Percentiles rank a stretch among this genome's conserved stretches.
Evolutionary conservation across 305 asterid genomes (phyloP).

Genomic region (Fraxinus paxiana): DNA sequence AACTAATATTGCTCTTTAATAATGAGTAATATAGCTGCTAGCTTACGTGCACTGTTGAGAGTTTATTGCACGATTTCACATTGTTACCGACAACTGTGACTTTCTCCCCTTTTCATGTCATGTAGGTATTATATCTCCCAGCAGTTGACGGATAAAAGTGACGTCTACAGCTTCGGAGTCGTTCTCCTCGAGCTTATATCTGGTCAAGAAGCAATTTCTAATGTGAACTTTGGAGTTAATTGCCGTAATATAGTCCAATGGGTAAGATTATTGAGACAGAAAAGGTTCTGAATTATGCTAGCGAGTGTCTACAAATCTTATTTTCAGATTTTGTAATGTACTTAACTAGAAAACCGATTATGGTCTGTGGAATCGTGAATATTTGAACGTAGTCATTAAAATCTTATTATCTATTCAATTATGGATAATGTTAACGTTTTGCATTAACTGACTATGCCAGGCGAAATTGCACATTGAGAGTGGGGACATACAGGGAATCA

Average conservation of each 20-base stretch:
- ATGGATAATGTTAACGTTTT: not conserved
- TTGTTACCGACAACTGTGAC: not conserved
- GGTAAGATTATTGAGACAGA: conserved; percentile 45
- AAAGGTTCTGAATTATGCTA: not conserved
- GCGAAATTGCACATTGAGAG: conserved; percentile 87
- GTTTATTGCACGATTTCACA: not conserved
- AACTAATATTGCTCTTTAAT: not conserved
- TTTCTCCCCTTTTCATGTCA: not conserved
- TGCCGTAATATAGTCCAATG: conserved; percentile 94
- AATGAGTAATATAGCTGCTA: not conserved
- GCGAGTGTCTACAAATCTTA: not conserved
- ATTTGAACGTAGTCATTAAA: not conserved
- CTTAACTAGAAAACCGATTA: not conserved
- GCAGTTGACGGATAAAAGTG: conserved; percentile 95
- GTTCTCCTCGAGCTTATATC: conserved; percentile 91
- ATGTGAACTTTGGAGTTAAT: conserved; percentile 73
- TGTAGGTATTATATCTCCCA: conserved; percentile 93
- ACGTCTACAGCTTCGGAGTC: conserved; percentile 90
- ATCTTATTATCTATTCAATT: not conserved
- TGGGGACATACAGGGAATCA: conserved; percentile 91
- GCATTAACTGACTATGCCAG: conserved; percentile 30
- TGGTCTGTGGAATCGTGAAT: not conserved
- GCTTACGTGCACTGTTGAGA: not conserved
- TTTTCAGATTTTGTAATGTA: not conserved
- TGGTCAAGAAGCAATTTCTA: conserved; percentile 96